Evolutionary conservation across 192 early-diverging fungal species (phyloP).

Genomic region (Coemansia sp.): DNA sequence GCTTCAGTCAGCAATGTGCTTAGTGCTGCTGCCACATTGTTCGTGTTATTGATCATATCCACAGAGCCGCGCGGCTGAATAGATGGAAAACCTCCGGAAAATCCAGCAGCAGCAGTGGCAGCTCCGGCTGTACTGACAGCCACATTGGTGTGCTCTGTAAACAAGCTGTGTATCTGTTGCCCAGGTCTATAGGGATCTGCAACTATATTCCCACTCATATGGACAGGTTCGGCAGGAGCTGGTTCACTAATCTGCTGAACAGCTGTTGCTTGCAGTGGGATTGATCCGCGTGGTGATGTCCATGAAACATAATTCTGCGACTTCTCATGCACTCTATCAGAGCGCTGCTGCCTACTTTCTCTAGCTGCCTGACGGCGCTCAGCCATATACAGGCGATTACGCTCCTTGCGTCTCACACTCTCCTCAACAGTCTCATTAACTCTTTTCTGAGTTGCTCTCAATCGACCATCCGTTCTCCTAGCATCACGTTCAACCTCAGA

Average conservation of each 20-base stretch:
- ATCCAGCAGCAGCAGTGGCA: not conserved
- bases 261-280: too few species aligned
- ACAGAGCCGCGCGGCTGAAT: not conserved
- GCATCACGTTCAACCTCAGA: slow-evolving; percentile 14
- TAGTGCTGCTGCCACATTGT: not conserved
- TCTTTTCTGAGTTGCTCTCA: slow-evolving; percentile 22
- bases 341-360: not conserved
- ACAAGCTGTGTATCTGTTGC: too few species aligned
- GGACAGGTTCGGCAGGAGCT: too few species aligned
- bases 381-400: slow-evolving; percentile 37
- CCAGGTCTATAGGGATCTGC: too few species aligned
- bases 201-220: too few species aligned
- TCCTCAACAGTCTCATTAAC: slow-evolving; percentile 34
- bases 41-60: too few species aligned
- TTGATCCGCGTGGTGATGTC: too few species aligned
- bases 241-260: too few species aligned
- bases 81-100: not conserved
- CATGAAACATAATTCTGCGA: not conserved
- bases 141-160: not conserved
- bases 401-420: slow-evolving; percentile 11
- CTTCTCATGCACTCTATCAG: not conserved
- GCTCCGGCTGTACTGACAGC: not conserved
- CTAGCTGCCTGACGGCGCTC: slow-evolving; percentile 3
- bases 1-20: too few species aligned
- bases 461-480: slow-evolving; percentile 16